Evolutionary conservation across 75 land plant species (phyloP).

Genomic region (Picea glauca): DNA sequence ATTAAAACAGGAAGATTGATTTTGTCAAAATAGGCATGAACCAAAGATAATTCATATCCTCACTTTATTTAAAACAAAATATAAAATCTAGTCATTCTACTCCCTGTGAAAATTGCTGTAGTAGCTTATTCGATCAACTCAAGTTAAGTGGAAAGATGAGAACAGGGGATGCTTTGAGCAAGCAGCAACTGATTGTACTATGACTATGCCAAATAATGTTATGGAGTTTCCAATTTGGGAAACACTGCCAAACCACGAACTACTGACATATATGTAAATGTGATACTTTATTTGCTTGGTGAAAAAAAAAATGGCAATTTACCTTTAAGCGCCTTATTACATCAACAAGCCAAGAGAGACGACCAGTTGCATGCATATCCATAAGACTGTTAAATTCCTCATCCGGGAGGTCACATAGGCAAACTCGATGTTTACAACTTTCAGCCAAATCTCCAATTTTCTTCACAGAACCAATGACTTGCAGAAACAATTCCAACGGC

Average conservation of each 20-base stretch:
- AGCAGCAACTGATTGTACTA: too few relatives aligned
- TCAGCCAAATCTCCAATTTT: conserved; percentile 58
- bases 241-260: background rate
- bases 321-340: conserved; percentile 83
- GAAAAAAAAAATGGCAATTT: conserved; percentile 3
- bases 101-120: background rate
- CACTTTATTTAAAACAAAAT: background rate
- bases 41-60: background rate
- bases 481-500: conserved; percentile 91
- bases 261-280: background rate
- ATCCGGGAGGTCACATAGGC: conserved; percentile 70
- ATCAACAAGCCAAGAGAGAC: conserved; percentile 77
- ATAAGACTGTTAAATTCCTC: conserved; percentile 47
- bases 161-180: too few relatives aligned
- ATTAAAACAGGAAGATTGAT: background rate
- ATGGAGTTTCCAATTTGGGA: too few relatives aligned
- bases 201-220: too few relatives aligned
- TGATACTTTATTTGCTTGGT: background rate
- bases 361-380: conserved; percentile 63
- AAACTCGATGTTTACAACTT: conserved; percentile 53
- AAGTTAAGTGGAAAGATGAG: too few relatives aligned
- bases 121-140: background rate
- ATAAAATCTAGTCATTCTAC: background rate
- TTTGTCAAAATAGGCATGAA: background rate
- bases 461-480: conserved; percentile 72